Conservation (phyloP, 495 filamentous ascomycete genomes). For the Apiosordaria backusii region DNA sequence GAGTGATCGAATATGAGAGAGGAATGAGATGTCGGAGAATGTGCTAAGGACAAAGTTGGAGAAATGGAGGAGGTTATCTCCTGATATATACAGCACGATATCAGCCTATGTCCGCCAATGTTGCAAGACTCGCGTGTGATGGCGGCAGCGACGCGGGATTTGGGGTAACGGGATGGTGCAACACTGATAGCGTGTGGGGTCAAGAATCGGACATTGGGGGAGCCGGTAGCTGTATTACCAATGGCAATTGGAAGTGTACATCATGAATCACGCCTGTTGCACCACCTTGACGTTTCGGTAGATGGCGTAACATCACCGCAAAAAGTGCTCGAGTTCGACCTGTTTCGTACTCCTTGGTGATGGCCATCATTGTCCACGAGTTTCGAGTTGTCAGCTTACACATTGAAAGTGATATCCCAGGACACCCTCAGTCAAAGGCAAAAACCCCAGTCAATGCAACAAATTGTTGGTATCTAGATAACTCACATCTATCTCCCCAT, state of each 20-base stretch:
- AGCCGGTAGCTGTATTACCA: background rate
- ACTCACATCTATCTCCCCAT: too few relatives aligned
- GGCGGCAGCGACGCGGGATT: constrained; percentile 5
- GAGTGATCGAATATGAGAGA: background rate
- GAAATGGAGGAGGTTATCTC: background rate
- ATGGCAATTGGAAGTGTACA: background rate
- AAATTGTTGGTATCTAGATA: too few relatives aligned
- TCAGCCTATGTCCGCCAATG: background rate
- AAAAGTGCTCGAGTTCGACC: too few relatives aligned
- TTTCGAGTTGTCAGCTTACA: too few relatives aligned
- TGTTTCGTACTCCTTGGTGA: too few relatives aligned
- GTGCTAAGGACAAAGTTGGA: background rate
- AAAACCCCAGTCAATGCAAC: too few relatives aligned
- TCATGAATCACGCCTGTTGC: background rate
- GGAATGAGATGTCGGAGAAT: background rate
- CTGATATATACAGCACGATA: background rate
- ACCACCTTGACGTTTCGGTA: too few relatives aligned
- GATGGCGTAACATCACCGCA: too few relatives aligned
- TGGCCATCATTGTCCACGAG: too few relatives aligned
- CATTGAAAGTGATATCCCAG: too few relatives aligned
- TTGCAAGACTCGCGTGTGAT: constrained; percentile 13
- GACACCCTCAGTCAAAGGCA: too few relatives aligned
- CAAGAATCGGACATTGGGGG: background rate
- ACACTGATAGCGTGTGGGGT: too few relatives aligned
- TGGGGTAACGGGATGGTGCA: background rate